Conservation (phyloP, 2,329 filamentous ascomycete genomes). For the Dendrostoma leiphaemia region DNA sequence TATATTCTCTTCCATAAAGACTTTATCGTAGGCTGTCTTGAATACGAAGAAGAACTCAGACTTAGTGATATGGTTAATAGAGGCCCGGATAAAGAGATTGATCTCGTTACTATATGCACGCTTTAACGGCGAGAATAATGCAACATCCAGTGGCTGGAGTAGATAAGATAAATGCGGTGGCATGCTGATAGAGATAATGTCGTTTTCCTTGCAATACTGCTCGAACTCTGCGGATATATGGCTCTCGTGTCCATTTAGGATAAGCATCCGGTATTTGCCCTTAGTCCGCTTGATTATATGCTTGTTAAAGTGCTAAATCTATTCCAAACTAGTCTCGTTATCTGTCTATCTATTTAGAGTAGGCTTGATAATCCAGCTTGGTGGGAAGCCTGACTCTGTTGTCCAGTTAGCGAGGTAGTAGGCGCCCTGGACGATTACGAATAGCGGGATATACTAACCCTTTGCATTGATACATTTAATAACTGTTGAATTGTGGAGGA, state of each 20-base stretch:
- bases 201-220: neutral
- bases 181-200: neutral
- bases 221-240: neutral
- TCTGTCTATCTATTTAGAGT: neutral
- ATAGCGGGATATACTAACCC: neutral
- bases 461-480: neutral
- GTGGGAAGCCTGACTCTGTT: neutral
- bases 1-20: too few relatives aligned
- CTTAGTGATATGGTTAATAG: too few relatives aligned
- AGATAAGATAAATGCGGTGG: neutral
- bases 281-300: neutral
- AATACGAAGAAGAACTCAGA: too few relatives aligned
- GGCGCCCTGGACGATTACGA: constrained; percentile 1
- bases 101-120: neutral
- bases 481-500: too few relatives aligned
- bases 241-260: neutral
- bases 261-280: neutral
- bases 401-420: neutral
- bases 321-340: neutral
- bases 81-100: neutral
- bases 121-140: constrained; percentile 1
- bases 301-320: neutral
- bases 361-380: neutral
- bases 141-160: neutral
- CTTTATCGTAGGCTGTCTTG: too few relatives aligned